Evolutionary conservation across 495 filamentous ascomycete genomes (phyloP).

Genomic region (Bryoglossum gracile): DNA sequence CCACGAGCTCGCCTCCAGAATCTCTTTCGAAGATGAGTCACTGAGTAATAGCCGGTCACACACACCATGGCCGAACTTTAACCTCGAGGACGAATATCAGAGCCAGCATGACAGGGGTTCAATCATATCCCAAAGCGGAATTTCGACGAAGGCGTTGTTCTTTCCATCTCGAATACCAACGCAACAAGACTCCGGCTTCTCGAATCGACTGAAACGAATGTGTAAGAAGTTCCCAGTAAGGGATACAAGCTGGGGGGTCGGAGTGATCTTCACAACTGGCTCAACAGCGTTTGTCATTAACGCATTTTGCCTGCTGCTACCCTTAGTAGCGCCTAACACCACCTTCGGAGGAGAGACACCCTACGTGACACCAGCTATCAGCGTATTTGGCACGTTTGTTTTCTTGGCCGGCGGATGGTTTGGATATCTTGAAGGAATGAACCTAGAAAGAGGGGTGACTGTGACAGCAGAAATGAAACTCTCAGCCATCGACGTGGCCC

Average conservation of each 20-base stretch:
- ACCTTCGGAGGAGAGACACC: conserved; percentile 3
- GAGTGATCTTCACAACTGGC: conserved; percentile 8
- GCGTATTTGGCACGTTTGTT: conserved; percentile 3
- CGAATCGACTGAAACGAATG: conserved; percentile 4
- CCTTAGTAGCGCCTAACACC: conserved; percentile 3
- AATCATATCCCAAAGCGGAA: background rate
- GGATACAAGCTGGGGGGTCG: conserved; percentile 11
- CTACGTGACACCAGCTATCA: conserved; percentile 8
- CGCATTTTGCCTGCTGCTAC: conserved; percentile 11
- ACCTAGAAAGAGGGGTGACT: conserved; percentile 4
- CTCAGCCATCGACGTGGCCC: background rate
- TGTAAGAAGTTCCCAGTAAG: conserved; percentile 8
- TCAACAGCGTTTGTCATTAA: conserved; percentile 10
- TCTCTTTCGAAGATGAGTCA: conserved; percentile 4
- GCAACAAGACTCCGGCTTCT: background rate
- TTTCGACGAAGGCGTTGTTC: background rate
- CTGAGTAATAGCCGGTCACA: background rate
- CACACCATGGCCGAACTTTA: conserved; percentile 12
- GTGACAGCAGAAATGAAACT: conserved; percentile 1
- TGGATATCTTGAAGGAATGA: conserved; percentile 9
- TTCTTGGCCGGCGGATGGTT: conserved; percentile 10
- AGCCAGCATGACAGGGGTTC: background rate
- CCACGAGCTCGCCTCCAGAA: background rate
- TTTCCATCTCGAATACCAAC: background rate
- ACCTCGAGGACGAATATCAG: background rate